These are phyloP conservation scores for Paramarasmius palmivorus DNA, from an alignment of 1,284 basidiomycete genomes.

Conservation along the genomic window DNA sequence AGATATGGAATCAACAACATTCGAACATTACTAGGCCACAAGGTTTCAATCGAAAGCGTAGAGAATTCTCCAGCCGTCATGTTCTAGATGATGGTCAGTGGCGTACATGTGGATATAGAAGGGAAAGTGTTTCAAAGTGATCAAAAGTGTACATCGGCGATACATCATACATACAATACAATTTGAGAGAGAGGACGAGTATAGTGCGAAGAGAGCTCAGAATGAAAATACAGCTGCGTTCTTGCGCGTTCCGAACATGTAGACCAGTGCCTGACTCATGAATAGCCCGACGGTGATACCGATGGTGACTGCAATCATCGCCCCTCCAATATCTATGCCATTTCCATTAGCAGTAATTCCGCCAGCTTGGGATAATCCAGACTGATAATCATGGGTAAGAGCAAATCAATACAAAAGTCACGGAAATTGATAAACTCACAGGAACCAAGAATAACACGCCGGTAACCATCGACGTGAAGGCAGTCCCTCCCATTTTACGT, in stretches of 20 bases:
- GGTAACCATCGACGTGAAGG: conserved; percentile 88
- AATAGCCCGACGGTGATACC: conserved; percentile 91
- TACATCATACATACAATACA: not conserved
- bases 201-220: conserved; percentile 23
- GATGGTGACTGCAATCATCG: conserved; percentile 87
- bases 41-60: conserved; percentile 87
- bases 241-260: conserved; percentile 82
- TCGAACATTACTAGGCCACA: conserved; percentile 95
- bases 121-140: conserved; percentile 8
- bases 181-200: not conserved
- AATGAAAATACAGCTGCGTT: conserved; percentile 85
- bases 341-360: conserved; percentile 72
- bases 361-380: conserved; percentile 84
- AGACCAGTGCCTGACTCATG: conserved; percentile 84
- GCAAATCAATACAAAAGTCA: not conserved
- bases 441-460: conserved; percentile 86
- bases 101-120: conserved; percentile 3
- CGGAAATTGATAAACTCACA: conserved; percentile 40
- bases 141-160: not conserved
- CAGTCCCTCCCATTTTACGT: conserved; percentile 83
- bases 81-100: conserved; percentile 50
- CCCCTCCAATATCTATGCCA: conserved; percentile 75
- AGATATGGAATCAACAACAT: conserved; percentile 95
- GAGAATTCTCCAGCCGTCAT: conserved; percentile 90
- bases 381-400: conserved; percentile 42